Evolutionary conservation across 75 land plant genomes (phyloP), one percentile per base, ranked within the genome.

Genomic region (Sequoiadendron giganteum): DNA sequence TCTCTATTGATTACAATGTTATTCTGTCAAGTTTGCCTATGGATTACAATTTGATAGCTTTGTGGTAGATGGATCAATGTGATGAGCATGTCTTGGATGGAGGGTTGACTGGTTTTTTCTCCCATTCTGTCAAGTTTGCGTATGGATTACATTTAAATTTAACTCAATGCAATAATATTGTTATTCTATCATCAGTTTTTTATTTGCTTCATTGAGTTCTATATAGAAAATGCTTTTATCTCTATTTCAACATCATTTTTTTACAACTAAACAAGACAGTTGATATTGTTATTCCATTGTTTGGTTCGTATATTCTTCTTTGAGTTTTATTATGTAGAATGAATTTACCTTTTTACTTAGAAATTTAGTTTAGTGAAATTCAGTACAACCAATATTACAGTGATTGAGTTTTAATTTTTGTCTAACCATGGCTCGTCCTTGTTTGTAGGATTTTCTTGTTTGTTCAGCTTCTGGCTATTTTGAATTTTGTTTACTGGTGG

Each of bases 401-500:
- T 18, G 5, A 21, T 19, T 58, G 25, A 58, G 65, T 58, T 58
- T 58, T 21, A 58, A 58, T 1, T 65, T 5, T 86, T 47, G 15
- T 36, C 39, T 88, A 65, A 30, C 42, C 86, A 88, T 39, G 58
- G 47, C 10, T 88, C 19, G 30, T 75, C n/a, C 10, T 34, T 72
- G 34, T 82, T n/a, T 84, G 92, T 84, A 92, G 93, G 16, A 83
- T 92, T 30, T 92, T 92, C 54, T 80, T 92, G 42, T 86, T 86
- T 21, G 85, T 92, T 47, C 93, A 92, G 61, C 79, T 92, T 36
- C 43, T 90, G 14, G 85, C 90, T 81, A 77, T 92, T 18, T 39
- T 92, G 32, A 92, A 90, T 83, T 88, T 90, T 84, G 52, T 90
- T 8, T 89, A 87, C 55, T 92, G 86, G 87, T 92, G 92, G 93